Percentiles rank a stretch among this genome's conserved stretches.
phyloP scores from a whole-genome alignment of 305 asterid species.

The Ajuga reptans region DNA sequence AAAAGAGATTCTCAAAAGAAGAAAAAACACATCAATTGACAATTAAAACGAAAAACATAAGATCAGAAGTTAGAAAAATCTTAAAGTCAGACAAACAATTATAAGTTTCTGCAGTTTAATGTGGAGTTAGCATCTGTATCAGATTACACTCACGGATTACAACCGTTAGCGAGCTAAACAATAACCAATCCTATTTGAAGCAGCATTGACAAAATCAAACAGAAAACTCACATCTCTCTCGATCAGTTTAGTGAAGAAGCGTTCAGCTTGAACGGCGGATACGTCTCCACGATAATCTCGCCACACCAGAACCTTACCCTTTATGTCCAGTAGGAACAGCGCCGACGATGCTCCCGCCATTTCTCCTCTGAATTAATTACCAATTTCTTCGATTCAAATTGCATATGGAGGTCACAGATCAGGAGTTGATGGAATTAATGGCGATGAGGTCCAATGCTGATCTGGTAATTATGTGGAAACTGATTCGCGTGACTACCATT shows the following conservation, averaged over 20 bases:
- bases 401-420: slow-evolving; percentile 29
- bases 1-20: background rate
- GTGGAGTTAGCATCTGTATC: background rate
- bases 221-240: slow-evolving; percentile 60
- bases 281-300: slow-evolving; percentile 90
- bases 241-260: slow-evolving; percentile 73
- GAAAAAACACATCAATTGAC: background rate
- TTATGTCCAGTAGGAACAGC: slow-evolving; percentile 90
- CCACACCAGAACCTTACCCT: slow-evolving; percentile 87
- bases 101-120: background rate
- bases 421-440: slow-evolving; percentile 21
- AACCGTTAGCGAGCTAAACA: background rate
- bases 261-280: slow-evolving; percentile 74
- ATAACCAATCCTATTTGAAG: slow-evolving; percentile 11
- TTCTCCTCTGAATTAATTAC: slow-evolving; percentile 17
- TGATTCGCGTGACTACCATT: slow-evolving; percentile 21
- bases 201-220: background rate
- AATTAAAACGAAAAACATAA: background rate
- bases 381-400: slow-evolving; percentile 18
- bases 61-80: background rate
- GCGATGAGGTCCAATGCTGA: slow-evolving; percentile 31
- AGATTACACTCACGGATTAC: background rate
- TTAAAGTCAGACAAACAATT: background rate
- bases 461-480: slow-evolving; percentile 19
- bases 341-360: slow-evolving; percentile 98